Evolutionary conservation across 305 asterid genomes (phyloP).

Genomic region (Fraxinus xanthoxyloides): DNA sequence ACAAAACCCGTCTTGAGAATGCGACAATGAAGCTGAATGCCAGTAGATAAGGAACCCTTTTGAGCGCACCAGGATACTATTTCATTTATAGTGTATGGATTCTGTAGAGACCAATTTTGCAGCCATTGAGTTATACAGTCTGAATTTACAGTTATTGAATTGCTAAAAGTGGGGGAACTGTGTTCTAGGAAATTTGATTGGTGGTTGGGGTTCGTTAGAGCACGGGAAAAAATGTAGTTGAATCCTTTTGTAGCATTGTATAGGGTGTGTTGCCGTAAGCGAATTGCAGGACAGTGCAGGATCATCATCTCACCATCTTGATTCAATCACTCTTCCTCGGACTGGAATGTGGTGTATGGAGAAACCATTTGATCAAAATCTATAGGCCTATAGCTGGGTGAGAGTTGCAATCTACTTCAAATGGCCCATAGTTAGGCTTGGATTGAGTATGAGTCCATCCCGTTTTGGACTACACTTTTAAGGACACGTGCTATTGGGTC

Average conservation of each 20-base stretch:
- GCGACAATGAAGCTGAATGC: slow-evolving; percentile 46
- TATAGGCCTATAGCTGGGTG: too few species aligned
- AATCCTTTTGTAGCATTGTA: slow-evolving; percentile 11
- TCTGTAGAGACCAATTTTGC: slow-evolving; percentile 23
- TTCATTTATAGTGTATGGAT: slow-evolving; percentile 40
- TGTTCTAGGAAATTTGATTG: slow-evolving; percentile 1
- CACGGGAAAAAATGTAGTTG: slow-evolving; percentile 29
- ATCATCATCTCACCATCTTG: slow-evolving; percentile 31
- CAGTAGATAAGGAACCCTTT: slow-evolving; percentile 24
- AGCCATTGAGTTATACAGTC: slow-evolving; percentile 26
- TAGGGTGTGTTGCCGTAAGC: slow-evolving; percentile 9
- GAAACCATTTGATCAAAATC: too few species aligned
- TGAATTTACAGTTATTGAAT: slow-evolving; percentile 10
- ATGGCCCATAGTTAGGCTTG: too few species aligned
- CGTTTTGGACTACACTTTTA: not conserved
- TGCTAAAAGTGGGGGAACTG: not conserved
- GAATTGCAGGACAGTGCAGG: slow-evolving; percentile 25
- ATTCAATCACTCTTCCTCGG: not conserved
- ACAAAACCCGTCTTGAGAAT: slow-evolving; percentile 46
- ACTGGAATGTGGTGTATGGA: not conserved
- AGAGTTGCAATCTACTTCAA: too few species aligned
- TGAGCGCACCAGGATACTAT: slow-evolving; percentile 46
- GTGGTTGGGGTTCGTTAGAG: slow-evolving; percentile 18
- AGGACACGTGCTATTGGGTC: not conserved
- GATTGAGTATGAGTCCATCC: too few species aligned